phyloP scores from a whole-genome alignment of 2,329 filamentous ascomycete species.

The Fusarium neocosmosporiellum region DNA sequence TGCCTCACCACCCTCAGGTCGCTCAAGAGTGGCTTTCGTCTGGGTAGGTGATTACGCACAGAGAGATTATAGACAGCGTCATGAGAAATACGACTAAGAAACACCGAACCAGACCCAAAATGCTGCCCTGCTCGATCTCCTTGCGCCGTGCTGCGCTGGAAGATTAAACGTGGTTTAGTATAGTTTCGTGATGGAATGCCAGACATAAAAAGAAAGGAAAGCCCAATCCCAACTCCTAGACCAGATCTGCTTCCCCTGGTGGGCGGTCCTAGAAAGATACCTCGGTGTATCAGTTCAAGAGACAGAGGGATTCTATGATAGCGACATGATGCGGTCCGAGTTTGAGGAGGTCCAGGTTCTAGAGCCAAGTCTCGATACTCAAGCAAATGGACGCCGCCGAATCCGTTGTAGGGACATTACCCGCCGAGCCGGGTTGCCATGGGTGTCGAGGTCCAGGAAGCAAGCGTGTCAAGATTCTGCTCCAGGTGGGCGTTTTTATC shows the following conservation, averaged over 20 bases:
- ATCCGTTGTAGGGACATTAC: conserved; percentile 10
- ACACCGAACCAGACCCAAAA: conserved; percentile 51
- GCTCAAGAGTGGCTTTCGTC: conserved; percentile 29
- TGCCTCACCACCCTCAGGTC: conserved; percentile 18
- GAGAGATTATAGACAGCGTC: conserved; percentile 46
- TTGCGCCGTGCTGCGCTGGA: conserved; percentile 55
- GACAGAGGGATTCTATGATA: conserved; percentile 39
- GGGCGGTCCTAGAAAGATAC: conserved; percentile 35
- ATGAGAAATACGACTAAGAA: conserved; percentile 46
- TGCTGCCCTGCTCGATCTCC: conserved; percentile 52
- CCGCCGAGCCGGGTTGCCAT: conserved; percentile 11
- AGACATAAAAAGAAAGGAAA: conserved; percentile 45
- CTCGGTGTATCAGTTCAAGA: conserved; percentile 30
- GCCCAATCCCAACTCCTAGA: conserved; percentile 36
- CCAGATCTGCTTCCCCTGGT: conserved; percentile 32
- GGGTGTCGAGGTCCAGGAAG: conserved; percentile 3
- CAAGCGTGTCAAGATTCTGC: not conserved
- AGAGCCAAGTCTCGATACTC: conserved; percentile 6
- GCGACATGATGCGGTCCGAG: conserved; percentile 29
- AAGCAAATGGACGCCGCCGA: not conserved
- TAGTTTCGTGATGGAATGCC: conserved; percentile 51
- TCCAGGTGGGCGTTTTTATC: conserved; percentile 18
- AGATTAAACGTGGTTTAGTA: conserved; percentile 50
- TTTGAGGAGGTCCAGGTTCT: conserved; percentile 23
- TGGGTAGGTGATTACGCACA: conserved; percentile 33